Conservation (phyloP, 106 monocot species). For the Posidonia australis region DNA sequence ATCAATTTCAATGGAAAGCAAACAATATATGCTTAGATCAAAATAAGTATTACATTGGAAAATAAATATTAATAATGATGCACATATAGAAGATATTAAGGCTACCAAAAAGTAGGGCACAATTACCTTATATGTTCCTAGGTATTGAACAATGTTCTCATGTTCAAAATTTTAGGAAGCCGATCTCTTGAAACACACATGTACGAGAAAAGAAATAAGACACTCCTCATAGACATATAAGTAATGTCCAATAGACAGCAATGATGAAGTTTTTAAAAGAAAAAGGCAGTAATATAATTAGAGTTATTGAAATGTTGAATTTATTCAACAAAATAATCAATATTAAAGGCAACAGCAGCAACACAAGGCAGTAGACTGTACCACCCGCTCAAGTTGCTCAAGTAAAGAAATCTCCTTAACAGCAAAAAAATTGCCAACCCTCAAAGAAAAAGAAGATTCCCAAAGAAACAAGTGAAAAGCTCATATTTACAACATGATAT, state of each 20-base stretch:
- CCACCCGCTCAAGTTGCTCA: conserved; percentile 73
- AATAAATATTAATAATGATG: too few relatives aligned
- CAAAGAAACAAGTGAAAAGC: not conserved
- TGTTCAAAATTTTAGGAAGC: conserved; percentile 80
- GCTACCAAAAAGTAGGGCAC: not conserved
- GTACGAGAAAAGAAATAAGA: too few relatives aligned
- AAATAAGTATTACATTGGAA: too few relatives aligned
- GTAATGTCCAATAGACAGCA: too few relatives aligned
- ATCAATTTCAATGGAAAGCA: not conserved
- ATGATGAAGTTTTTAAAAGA: too few relatives aligned
- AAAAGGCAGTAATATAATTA: not conserved
- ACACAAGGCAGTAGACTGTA: not conserved
- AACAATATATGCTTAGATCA: too few relatives aligned
- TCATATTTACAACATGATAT: not conserved
- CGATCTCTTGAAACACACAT: conserved; percentile 50
- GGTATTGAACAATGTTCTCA: conserved; percentile 90
- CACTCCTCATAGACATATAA: too few relatives aligned
- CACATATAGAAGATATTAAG: not conserved
- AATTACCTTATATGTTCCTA: conserved; percentile 79
- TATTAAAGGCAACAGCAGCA: too few relatives aligned
- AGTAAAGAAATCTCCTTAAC: conserved; percentile 89
- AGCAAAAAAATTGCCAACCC: conserved; percentile 85
- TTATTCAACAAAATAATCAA: too few relatives aligned
- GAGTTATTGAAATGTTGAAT: too few relatives aligned
- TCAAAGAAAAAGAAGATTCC: conserved; percentile 14